Base-by-base conservation (phyloP, 495 filamentous ascomycete species). In the Terfezia boudieri region DNA sequence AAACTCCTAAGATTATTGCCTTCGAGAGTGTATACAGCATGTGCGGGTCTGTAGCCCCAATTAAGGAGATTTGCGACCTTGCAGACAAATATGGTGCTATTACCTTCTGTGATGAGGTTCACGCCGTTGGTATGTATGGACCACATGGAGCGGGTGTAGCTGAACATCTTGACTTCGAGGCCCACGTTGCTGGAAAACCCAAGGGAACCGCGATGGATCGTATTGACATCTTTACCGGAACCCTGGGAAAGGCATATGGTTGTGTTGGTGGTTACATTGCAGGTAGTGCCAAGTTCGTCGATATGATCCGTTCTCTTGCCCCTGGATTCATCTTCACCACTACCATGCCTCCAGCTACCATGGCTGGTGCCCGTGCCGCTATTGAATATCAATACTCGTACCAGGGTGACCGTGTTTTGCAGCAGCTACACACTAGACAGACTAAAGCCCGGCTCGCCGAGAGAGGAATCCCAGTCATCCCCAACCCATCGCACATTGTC, bases 251-350 rank as follows among this genome's bases (percentile, higher is more conserved):
- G 69, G 90, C 92, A 3, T 98, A 95, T 61, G 90, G 90, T 53
- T 95, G 87, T 64, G 92, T 98, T 26, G 90, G 90, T 55, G 90
- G 90, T 57, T 98, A 98, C 68, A 95, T 96, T 59, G 90, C 90
- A 37, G 90, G 83, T 32, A 89, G 82, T 12, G 75, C 82, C 43
- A 82, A 82, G 61, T 77, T 98, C 67, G 82, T 98, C 36, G 90
- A 98, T 66, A 84, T 83, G n/a, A 82, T 98, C 59, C 84, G 90
- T 57, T 96, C 90, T 2, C 79, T 96, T 17, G 90, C 90, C 0
- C 88, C 90, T 0, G 90, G 90, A 23, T 98, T 98, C 71, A 98
- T 98, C 71, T 98, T 98, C 74, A 98, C 90, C 17, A 96, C 92
- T 4, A 90, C 88, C 2, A 77, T 98, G 38, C 90, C 90, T 0